Percentiles rank a stretch among this genome's conserved stretches.
Evolutionary conservation across 2,329 filamentous ascomycete species (phyloP).

Genomic region (Diaporthe vaccinii): DNA sequence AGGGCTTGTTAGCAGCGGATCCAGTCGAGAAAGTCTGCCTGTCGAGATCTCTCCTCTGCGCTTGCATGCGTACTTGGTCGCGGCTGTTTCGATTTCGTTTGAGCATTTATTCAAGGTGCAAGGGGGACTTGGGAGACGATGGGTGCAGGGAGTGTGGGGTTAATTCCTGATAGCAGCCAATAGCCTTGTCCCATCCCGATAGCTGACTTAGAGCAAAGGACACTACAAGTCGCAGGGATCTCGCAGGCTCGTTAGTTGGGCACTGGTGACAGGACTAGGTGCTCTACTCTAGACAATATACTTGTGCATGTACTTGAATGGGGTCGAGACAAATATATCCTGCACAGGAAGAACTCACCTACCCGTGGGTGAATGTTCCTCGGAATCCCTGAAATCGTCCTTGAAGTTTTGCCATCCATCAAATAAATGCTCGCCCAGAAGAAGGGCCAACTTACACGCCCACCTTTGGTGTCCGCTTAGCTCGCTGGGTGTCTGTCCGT

Average conservation of each 20-base stretch:
- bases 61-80: not conserved
- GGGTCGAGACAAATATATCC: not conserved
- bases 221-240: not conserved
- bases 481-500: not conserved
- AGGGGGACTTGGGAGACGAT: slow-evolving; percentile 10
- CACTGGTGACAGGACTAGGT: not conserved
- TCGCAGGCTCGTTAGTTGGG: not conserved
- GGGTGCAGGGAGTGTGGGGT: slow-evolving; percentile 25
- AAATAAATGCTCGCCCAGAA: not conserved
- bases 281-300: not conserved
- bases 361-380: not conserved
- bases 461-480: not conserved
- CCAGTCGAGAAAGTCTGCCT: not conserved
- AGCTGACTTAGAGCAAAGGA: slow-evolving; percentile 5
- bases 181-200: not conserved
- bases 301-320: not conserved
- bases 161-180: slow-evolving; percentile 27
- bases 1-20: not conserved
- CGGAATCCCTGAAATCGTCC: not conserved
- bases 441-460: not conserved
- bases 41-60: not conserved
- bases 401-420: too few species aligned
- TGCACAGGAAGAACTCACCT: not conserved
- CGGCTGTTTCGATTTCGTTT: slow-evolving; percentile 26
- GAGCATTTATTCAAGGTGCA: not conserved